phyloP scores from a whole-genome alignment of 2,329 filamentous ascomycete species.

The Aspergillus neotritici region DNA sequence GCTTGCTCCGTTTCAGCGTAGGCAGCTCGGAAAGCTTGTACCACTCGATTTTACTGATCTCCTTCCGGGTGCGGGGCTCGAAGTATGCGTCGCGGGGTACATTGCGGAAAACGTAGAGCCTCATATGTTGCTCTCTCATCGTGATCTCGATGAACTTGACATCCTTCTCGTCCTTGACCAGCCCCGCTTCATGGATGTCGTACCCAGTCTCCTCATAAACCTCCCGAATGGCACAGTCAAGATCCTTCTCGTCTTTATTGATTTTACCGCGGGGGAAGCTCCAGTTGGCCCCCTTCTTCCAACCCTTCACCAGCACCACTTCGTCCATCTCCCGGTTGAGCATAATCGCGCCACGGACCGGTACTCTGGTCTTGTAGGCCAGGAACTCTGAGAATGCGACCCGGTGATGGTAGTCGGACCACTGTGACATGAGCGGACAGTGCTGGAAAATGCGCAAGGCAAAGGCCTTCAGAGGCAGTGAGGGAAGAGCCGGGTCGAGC shows the following conservation, averaged over 20 bases:
- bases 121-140: conserved; percentile 88
- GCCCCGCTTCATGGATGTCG: conserved; percentile 67
- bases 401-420: conserved; percentile 69
- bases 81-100: conserved; percentile 84
- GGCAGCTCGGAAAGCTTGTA: conserved; percentile 85
- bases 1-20: conserved; percentile 67
- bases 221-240: conserved; percentile 89
- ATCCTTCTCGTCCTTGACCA: conserved; percentile 65
- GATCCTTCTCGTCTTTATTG: conserved; percentile 90
- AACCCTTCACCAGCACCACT: conserved; percentile 88
- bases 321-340: conserved; percentile 93
- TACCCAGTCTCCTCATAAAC: conserved; percentile 95
- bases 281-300: conserved; percentile 96
- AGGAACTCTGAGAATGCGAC: conserved; percentile 88
- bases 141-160: conserved; percentile 82
- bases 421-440: conserved; percentile 79
- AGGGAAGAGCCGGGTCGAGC: conserved; percentile 75
- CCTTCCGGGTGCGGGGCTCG: conserved; percentile 85
- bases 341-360: conserved; percentile 88
- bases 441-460: conserved; percentile 88
- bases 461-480: conserved; percentile 77
- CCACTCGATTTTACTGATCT: conserved; percentile 97
- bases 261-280: conserved; percentile 97
- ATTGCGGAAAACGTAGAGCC: conserved; percentile 84
- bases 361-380: conserved; percentile 88